phyloP scores from a whole-genome alignment of 139 green algal species.

The Chlorella sp. region DNA sequence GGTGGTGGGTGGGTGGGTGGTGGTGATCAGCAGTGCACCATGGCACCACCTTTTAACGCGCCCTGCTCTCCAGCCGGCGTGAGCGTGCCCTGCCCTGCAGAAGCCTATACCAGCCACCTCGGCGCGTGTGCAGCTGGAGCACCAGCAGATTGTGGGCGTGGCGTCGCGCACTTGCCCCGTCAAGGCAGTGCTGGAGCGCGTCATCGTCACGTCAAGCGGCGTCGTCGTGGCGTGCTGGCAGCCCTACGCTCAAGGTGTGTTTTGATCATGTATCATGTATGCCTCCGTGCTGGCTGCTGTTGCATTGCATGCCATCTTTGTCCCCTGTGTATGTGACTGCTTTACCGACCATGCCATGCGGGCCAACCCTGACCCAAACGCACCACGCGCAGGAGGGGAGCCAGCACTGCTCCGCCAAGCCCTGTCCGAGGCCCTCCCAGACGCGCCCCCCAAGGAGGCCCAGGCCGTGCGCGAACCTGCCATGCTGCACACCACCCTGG shows the following conservation, averaged over 20 bases:
- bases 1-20: background rate
- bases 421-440: conserved; percentile 41
- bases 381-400: conserved; percentile 18
- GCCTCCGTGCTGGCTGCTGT: background rate
- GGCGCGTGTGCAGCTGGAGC: conserved; percentile 32
- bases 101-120: conserved; percentile 37
- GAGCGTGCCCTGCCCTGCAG: conserved; percentile 20
- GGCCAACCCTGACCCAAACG: background rate
- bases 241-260: conserved; percentile 8
- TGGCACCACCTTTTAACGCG: too few relatives aligned
- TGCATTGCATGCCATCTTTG: background rate
- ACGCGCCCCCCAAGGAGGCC: conserved; percentile 30
- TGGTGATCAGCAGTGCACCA: too few relatives aligned
- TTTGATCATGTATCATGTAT: background rate
- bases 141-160: conserved; percentile 15
- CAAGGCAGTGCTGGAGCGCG: conserved; percentile 46
- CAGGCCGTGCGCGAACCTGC: conserved; percentile 45
- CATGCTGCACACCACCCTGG: conserved; percentile 68
- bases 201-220: conserved; percentile 46
- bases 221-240: conserved; percentile 67
- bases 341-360: background rate
- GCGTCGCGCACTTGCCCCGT: conserved; percentile 39
- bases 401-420: conserved; percentile 22
- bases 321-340: background rate
- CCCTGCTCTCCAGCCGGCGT: too few relatives aligned